These are phyloP conservation scores for Hypoxylon lienhwacheense DNA, from an alignment of 495 filamentous ascomycete species.

Conservation along the genomic window DNA sequence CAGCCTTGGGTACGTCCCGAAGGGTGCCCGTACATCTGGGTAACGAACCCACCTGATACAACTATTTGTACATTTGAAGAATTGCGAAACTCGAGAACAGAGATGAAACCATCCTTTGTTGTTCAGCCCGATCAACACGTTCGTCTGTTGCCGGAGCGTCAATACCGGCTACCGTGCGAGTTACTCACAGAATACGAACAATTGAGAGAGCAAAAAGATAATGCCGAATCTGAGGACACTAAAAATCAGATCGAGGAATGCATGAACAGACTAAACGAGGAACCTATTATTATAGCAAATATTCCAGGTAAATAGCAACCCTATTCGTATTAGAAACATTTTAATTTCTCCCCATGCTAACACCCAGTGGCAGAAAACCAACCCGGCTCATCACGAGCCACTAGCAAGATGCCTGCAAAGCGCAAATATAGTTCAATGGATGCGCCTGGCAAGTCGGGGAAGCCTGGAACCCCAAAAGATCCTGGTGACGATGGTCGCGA, in stretches of 20 bases:
- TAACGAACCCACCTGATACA: slow-evolving; percentile 14
- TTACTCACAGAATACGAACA: slow-evolving; percentile 6
- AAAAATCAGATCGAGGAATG: neutral
- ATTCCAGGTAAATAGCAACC: slow-evolving; percentile 10
- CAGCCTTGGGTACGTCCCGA: too few species aligned
- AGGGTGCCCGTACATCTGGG: neutral
- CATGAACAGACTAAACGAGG: slow-evolving; percentile 6
- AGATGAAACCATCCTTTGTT: slow-evolving; percentile 4
- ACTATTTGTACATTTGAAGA: neutral
- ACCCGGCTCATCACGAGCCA: neutral
- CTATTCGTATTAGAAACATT: neutral
- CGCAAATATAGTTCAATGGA: slow-evolving; percentile 7
- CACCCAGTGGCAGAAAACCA: neutral
- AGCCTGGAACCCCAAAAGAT: neutral
- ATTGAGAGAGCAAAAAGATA: neutral
- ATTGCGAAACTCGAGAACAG: neutral
- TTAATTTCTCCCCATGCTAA: neutral
- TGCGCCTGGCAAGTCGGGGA: neutral
- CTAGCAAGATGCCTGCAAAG: neutral
- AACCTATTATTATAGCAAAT: slow-evolving; percentile 7
- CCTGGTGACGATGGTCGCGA: slow-evolving; percentile 1
- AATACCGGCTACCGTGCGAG: slow-evolving; percentile 16
- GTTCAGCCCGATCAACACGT: neutral
- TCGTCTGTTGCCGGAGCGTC: slow-evolving; percentile 1
- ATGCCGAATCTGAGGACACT: neutral